Evolutionary conservation across 129 eudicot species (phyloP), one percentile per base, ranked within the genome.

Genomic region (Arctium minus): DNA sequence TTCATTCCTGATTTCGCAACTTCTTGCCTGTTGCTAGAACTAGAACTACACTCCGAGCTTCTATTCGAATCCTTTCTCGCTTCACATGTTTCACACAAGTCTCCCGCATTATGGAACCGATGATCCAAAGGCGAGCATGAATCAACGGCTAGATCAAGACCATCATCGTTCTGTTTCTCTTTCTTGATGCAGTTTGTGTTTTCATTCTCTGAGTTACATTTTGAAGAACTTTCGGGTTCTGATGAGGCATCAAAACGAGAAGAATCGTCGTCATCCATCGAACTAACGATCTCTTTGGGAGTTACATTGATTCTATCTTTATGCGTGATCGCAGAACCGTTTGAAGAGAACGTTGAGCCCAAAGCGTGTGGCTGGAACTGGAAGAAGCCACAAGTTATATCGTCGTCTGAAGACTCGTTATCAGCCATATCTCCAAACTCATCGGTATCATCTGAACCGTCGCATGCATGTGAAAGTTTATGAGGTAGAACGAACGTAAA

Each of bases 401-500:
- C 98, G 48, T 93, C 94, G 17, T 93, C 96, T 32, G 81, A 29
- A 18, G 82, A 79, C 77, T 88, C 98, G 35, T 85, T 81, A 71
- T 90, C 86, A 46, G 79, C 86, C 96, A 91, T 86, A 44, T 88
- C 97, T 40, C 91, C 84, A 8, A 95, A 88, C 68, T 88, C 98
- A 75, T 92, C 97, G 17, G 93, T 82, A 72, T 92, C 97, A 39
- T 94, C 98, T 53, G 97, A 92, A 76, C 89, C 84, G 75, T 92
- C 97, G 72, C 90, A 89, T 32, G 72, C 36, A 3, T 88, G 81
- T 48, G 98, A 92, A 74, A 92, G 86, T 82, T 90, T 88, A 81
- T 92, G 90, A 7, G 98, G 97, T 67, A 95, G 88, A 70, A 91
- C 68, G 36, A 95, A 95, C 15, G 97, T 95, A 76, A 95, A 95